Percentiles rank a stretch among this genome's conserved stretches.
Conservation (phyloP, 345 rosid genomes). For the Citrus medica region DNA sequence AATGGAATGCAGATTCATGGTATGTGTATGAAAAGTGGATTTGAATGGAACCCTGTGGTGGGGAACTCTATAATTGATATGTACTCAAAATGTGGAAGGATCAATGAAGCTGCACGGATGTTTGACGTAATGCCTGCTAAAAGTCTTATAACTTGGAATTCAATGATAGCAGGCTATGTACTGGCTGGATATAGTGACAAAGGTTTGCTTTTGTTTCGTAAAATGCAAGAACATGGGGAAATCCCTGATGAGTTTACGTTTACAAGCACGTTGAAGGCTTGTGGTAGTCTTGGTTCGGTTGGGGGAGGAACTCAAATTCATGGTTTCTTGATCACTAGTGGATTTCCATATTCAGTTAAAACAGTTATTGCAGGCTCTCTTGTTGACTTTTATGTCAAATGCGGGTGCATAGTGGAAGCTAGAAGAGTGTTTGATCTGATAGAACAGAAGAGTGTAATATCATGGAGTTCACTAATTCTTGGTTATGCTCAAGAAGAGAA, state of each 20-base stretch:
- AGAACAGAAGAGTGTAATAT: conserved; percentile 56
- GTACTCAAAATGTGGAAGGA: conserved; percentile 74
- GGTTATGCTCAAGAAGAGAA: conserved; percentile 82
- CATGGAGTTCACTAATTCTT: conserved; percentile 73
- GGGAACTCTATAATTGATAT: conserved; percentile 72
- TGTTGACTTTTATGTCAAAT: conserved; percentile 74
- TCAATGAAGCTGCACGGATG: conserved; percentile 50
- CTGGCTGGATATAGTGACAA: conserved; percentile 48
- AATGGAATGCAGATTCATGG: conserved; percentile 69
- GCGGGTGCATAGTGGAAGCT: conserved; percentile 52
- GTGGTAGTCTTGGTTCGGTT: conserved; percentile 46
- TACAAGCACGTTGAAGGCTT: conserved; percentile 70
- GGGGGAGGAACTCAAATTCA: conserved; percentile 61
- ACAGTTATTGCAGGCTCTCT: conserved; percentile 57
- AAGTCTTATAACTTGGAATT: conserved; percentile 71
- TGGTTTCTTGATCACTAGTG: conserved; percentile 51
- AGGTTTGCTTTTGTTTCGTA: conserved; percentile 54
- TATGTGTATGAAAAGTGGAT: conserved; percentile 50
- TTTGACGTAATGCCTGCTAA: conserved; percentile 42
- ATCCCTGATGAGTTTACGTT: conserved; percentile 66
- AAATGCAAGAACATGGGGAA: conserved; percentile 42
- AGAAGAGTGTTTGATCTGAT: conserved; percentile 50
- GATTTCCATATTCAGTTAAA: conserved; percentile 45
- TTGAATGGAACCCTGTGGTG: conserved; percentile 53
- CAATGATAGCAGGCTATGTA: conserved; percentile 63